These are phyloP conservation scores for Nemania sp. DNA, from an alignment of 2,329 filamentous ascomycete genomes.

Conservation along the genomic window DNA sequence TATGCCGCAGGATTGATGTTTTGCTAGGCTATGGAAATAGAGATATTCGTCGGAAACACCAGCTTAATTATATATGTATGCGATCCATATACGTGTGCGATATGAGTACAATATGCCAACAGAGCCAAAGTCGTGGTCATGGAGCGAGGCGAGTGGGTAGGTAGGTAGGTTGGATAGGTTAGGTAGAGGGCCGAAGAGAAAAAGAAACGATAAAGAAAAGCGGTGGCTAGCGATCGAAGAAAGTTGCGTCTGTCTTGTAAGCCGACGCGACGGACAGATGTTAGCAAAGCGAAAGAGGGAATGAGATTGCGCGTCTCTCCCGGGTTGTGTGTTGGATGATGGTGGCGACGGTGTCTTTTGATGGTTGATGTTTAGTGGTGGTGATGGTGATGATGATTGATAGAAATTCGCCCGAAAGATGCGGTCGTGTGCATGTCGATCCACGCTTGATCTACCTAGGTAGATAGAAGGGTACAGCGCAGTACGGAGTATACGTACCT, in stretches of 20 bases:
- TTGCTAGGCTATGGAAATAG: constrained; percentile 3
- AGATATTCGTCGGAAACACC: not conserved
- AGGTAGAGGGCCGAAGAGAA: not conserved
- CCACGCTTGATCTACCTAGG: not conserved
- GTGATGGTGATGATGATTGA: constrained; percentile 11
- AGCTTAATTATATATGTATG: not conserved
- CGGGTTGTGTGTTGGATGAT: not conserved
- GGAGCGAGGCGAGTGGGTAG: not conserved
- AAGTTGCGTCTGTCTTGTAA: not conserved
- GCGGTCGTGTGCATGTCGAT: constrained; percentile 25
- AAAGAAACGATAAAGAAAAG: constrained; percentile 15
- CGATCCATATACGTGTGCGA: not conserved
- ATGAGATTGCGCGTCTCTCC: constrained; percentile 3
- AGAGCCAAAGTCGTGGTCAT: not conserved
- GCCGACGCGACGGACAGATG: constrained; percentile 1
- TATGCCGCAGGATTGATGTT: not conserved
- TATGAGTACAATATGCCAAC: constrained; percentile 9
- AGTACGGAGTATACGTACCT: no score
- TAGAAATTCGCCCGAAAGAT: constrained; percentile 20
- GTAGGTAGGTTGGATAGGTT: no score
- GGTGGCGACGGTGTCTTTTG: not conserved
- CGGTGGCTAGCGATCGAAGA: not conserved
- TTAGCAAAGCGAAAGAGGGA: not conserved
- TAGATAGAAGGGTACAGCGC: no score
- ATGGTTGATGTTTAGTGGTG: not conserved